Evolutionary conservation across 129 eudicot species (phyloP), one percentile per base, ranked within the genome.

Genomic region (Pittosporum tobira): DNA sequence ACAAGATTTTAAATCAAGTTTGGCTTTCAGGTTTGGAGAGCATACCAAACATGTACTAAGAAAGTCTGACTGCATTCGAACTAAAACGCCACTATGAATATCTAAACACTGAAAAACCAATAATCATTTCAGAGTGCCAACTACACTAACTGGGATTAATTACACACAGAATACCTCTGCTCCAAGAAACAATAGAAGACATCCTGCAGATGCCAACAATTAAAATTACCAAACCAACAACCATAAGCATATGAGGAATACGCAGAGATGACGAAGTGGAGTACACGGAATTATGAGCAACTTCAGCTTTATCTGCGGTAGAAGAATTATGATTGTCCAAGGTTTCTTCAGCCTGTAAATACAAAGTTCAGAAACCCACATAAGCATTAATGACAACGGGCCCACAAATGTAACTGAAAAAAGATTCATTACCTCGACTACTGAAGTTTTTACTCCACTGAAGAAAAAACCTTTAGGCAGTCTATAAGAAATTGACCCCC

Each of bases 321-420:
- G 47, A 37, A 31, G 73, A 10, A 48, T 6, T 27, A 15, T 14
- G 14, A 4, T 27, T 45, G 2, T 38, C 37, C 5, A 20, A 21
- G 14, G 49, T 71, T 29, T 51, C 22, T n/a, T 65, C 57, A 65
- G 59, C 73, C 81, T 76, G 73, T 51, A 54, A 67, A 37, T 25
- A 19, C 19, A 10, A 44, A 63, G 44, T 10, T 50, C 38, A 31
- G 8, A 11, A 19, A 22, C 13, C 34, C 28, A 10, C 37, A 10
- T 16, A n/a, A 34, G 4, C 16, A 22, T 18, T 13, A 0, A 16
- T 7, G 4, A 18, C 34, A 16, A 3, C 2, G 16, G 26, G 19
- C 51, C 31, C 29, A 59, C 29, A 68, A 48, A 31, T 29, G 18
- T n/a, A 6, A 3, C 15, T n/a, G n/a, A 46, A 22, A 23, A 21